These are phyloP conservation scores for Phytopythium chamaehyphon DNA, from an alignment of 352 stramenopile genomes.

Conservation along the genomic window DNA sequence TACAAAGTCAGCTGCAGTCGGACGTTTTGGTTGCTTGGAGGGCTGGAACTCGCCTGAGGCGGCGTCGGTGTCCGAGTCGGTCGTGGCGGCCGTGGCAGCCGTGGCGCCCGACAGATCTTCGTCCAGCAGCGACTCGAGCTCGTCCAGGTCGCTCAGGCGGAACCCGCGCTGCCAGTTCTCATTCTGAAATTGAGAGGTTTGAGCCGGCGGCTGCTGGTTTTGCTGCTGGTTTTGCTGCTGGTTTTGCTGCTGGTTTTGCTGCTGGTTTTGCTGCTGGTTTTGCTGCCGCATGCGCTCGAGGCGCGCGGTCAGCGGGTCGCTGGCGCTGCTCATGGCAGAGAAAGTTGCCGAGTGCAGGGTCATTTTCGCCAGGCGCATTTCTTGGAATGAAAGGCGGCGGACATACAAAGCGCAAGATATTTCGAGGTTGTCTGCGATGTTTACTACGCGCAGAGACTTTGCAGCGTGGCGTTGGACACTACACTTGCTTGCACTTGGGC, in stretches of 20 bases:
- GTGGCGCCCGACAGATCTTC: slow-evolving; percentile 5
- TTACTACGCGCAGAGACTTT: not conserved
- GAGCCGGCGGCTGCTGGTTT: too few relatives aligned
- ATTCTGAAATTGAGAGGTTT: too few relatives aligned
- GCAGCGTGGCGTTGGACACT: not conserved
- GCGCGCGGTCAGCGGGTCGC: slow-evolving; percentile 9
- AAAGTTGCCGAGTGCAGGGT: not conserved
- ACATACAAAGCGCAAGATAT: not conserved
- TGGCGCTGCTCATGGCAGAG: slow-evolving; percentile 1
- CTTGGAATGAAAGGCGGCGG: not conserved
- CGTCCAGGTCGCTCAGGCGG: slow-evolving; percentile 12
- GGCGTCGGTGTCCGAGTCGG: not conserved
- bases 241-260: too few relatives aligned
- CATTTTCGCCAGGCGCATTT: not conserved
- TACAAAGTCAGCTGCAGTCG: too few relatives aligned
- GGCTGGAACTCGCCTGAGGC: not conserved
- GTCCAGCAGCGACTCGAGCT: slow-evolving; percentile 18
- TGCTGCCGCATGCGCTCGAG: slow-evolving; percentile 11
- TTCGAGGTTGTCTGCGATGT: not conserved
- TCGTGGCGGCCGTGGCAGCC: too few relatives aligned
- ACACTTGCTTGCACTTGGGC: not conserved
- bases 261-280: slow-evolving; percentile 2
- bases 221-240: too few relatives aligned
- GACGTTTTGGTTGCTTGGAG: too few relatives aligned
- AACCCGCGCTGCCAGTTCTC: slow-evolving; percentile 16